Base-by-base conservation (phyloP, 768 basidiomycete species). In the Suillus subaureus region DNA sequence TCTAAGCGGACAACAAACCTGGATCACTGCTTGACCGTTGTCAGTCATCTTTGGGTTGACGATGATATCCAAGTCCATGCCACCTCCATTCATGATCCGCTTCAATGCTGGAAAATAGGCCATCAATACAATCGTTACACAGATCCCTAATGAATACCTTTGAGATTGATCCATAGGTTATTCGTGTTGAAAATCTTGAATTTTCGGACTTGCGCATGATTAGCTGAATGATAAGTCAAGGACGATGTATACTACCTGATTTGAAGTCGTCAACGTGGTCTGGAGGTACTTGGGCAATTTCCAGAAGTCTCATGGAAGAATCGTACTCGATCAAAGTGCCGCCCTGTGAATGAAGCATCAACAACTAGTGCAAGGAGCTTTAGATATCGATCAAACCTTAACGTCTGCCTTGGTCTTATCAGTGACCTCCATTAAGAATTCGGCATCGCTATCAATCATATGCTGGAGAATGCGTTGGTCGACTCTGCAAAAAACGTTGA, bases 211-310 rank as follows among this genome's bases (percentile, higher is more conserved):
- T 73, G 51, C 64, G 40, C 62, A 26, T 26, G 40, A 55, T 6
- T 23, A 66, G 61, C 67, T 67, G 64, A 54, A 13, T 39, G 21
- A 49, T 31, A 40, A 43, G 21, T 51, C 47, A 45, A 61, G 63
- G 23, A 23, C 35, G 64, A 51, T 18, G 71, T 76, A 62, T 42
- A 55, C 37, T 69, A 89, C 88, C 82, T 21, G 90, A 89, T 79
- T 96, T 96, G 87, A 96, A 97, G 80, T 96, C 95, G 75, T 96
- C 93, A 61, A 94, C 87, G 77, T 96, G 95, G 75, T 96, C 95
- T 47, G 88, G 89, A 35, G 95, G 94, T 31, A 97, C 95, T 77
- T 97, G 96, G 35, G 96, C 94, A 67, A 97, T 93, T 82, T 97
- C 96, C 65, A 97, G 89, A 63, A 97, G 82, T 61, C 94, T 89